Percentiles rank a stretch among this genome's conserved stretches.
These are phyloP conservation scores for Spiromastix sp. DNA, from an alignment of 2,329 filamentous ascomycete genomes.

Conservation along the genomic window DNA sequence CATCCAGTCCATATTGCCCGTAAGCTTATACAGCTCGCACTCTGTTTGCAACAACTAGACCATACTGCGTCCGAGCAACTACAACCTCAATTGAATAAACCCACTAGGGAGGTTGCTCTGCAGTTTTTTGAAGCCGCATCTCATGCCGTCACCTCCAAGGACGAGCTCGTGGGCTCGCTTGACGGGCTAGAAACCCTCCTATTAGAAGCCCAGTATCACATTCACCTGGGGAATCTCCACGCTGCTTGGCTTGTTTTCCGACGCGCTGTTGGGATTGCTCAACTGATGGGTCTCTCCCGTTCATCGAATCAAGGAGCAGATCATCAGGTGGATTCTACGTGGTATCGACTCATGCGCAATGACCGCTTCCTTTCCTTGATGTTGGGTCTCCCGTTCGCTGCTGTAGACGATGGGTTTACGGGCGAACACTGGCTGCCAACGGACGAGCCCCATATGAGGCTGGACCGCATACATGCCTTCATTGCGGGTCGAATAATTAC, in stretches of 20 bases:
- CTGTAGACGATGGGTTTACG: slow-evolving; percentile 12
- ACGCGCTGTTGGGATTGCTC: slow-evolving; percentile 30
- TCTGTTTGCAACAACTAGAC: slow-evolving; percentile 38
- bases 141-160: slow-evolving; percentile 26
- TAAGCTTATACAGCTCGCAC: slow-evolving; percentile 37
- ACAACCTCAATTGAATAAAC: no score
- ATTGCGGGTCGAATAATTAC: slow-evolving; percentile 38
- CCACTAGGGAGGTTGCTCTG: no score
- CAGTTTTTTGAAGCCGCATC: slow-evolving; percentile 21
- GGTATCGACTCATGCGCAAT: slow-evolving; percentile 28
- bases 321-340: slow-evolving; percentile 19
- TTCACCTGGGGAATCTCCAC: slow-evolving; percentile 31
- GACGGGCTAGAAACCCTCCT: slow-evolving; percentile 36
- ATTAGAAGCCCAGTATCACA: slow-evolving; percentile 30
- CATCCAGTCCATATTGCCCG: slow-evolving; percentile 42
- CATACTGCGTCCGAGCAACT: no score
- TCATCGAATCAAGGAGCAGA: slow-evolving; percentile 12
- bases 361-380: slow-evolving; percentile 32
- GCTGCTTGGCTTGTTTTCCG: slow-evolving; percentile 29
- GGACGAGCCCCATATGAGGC: slow-evolving; percentile 28
- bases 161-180: slow-evolving; percentile 26
- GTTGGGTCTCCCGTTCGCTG: slow-evolving; percentile 29
- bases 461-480: slow-evolving; percentile 37
- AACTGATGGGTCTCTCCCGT: slow-evolving; percentile 33
- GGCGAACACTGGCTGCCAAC: slow-evolving; percentile 19